These are phyloP conservation scores for Quercus mongolica DNA, from an alignment of 306 rosid species.

Conservation along the genomic window DNA sequence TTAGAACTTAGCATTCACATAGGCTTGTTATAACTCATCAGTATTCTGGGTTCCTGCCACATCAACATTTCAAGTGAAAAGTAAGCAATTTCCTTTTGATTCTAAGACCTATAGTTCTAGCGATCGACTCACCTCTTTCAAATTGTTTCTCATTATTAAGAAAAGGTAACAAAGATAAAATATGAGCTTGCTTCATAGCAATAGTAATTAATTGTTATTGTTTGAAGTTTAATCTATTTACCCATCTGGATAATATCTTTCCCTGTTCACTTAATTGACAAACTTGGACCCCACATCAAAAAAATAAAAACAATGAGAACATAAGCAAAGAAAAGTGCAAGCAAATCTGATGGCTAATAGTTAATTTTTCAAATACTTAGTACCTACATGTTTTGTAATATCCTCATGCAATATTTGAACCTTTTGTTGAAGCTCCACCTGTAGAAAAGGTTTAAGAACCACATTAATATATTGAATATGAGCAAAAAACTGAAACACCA, in stretches of 20 bases:
- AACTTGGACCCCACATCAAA: neutral
- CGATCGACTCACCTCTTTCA: neutral
- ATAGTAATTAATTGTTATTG: no score
- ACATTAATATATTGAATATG: slow-evolving; percentile 5
- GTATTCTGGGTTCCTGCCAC: neutral
- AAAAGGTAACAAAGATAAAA: neutral
- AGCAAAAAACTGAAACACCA: neutral
- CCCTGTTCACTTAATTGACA: neutral
- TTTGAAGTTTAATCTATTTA: no score
- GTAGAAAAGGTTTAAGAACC: slow-evolving; percentile 18
- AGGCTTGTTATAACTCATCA: neutral
- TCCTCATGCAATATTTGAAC: slow-evolving; percentile 70
- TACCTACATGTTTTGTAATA: slow-evolving; percentile 75
- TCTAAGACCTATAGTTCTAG: neutral
- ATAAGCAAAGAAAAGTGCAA: neutral
- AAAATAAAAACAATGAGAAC: neutral
- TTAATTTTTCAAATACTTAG: neutral
- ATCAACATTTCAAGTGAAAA: neutral
- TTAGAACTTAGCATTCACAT: neutral
- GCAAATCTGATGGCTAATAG: neutral
- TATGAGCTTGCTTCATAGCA: no score
- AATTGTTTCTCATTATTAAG: slow-evolving; percentile 5
- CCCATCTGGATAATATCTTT: no score
- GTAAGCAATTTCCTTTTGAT: neutral
- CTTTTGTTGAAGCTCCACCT: slow-evolving; percentile 80